These are phyloP conservation scores for Xylariaceae sp. DNA, from an alignment of 2,329 filamentous ascomycete genomes.

Conservation along the genomic window DNA sequence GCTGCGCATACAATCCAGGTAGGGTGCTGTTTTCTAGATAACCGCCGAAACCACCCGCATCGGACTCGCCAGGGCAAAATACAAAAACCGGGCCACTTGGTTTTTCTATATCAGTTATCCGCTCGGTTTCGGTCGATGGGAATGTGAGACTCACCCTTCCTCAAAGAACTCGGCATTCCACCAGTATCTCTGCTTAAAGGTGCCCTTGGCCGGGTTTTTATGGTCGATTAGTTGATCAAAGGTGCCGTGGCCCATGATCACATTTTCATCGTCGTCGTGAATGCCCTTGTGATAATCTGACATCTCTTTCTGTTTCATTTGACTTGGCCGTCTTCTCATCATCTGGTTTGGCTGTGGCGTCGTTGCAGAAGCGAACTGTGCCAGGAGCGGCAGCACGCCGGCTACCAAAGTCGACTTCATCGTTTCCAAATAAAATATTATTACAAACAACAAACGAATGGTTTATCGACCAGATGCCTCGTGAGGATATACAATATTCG, in stretches of 20 bases:
- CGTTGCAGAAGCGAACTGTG: slow-evolving; percentile 3
- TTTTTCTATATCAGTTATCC: neutral
- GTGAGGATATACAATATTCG: too few species aligned
- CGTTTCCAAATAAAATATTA: neutral
- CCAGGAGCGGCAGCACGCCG: slow-evolving; percentile 8
- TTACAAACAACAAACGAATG: neutral
- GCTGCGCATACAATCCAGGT: slow-evolving; percentile 19
- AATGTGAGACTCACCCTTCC: slow-evolving; percentile 14
- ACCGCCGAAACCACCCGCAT: slow-evolving; percentile 14
- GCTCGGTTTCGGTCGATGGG: neutral
- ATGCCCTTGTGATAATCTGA: neutral
- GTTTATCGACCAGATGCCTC: too few species aligned
- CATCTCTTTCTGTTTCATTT: slow-evolving; percentile 9
- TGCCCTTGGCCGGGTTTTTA: slow-evolving; percentile 10
- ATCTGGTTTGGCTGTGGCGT: neutral
- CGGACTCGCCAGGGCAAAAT: slow-evolving; percentile 20
- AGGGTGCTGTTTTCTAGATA: slow-evolving; percentile 19
- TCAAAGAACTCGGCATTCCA: slow-evolving; percentile 22
- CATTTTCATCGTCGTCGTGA: slow-evolving; percentile 1
- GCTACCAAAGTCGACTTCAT: slow-evolving; percentile 11
- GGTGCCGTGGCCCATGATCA: slow-evolving; percentile 12
- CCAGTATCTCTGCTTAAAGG: slow-evolving; percentile 19
- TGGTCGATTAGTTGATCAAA: slow-evolving; percentile 18
- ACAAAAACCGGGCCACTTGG: slow-evolving; percentile 22
- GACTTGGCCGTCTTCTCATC: slow-evolving; percentile 4